phyloP scores from a whole-genome alignment of 2,329 filamentous ascomycete genomes.

The Aspergillus clavatus region DNA sequence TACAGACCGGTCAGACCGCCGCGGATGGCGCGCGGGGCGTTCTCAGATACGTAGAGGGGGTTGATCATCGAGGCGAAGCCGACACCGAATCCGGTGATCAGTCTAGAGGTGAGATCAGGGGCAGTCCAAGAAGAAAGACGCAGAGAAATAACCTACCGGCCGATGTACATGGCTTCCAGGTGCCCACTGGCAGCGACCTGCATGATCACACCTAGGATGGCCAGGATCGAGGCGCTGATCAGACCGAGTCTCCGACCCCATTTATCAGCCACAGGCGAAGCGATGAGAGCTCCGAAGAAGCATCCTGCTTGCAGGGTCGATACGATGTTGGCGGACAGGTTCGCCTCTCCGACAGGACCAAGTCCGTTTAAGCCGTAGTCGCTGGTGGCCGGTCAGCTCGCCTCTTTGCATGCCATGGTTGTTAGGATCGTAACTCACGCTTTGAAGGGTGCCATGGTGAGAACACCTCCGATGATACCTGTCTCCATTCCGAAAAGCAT shows the following conservation, averaged over 20 bases:
- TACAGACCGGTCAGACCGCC: constrained; percentile 58
- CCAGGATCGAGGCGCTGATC: constrained; percentile 53
- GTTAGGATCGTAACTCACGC: constrained; percentile 36
- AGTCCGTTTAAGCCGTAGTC: constrained; percentile 50
- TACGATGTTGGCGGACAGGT: constrained; percentile 63
- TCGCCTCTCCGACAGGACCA: constrained; percentile 42
- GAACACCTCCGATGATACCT: constrained; percentile 63
- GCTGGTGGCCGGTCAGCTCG: constrained; percentile 29
- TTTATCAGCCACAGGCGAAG: constrained; percentile 35
- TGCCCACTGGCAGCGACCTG: constrained; percentile 60
- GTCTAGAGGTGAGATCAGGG: too few relatives aligned
- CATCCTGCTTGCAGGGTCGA: constrained; percentile 67
- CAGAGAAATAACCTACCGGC: constrained; percentile 44
- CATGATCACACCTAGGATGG: constrained; percentile 59
- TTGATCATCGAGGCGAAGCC: constrained; percentile 54
- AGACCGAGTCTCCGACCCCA: constrained; percentile 55
- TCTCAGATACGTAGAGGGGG: constrained; percentile 59
- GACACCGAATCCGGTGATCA: constrained; percentile 51
- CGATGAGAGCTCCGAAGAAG: constrained; percentile 59
- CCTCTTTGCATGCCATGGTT: neutral
- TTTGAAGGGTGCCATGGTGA: constrained; percentile 57
- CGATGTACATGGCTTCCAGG: constrained; percentile 61
- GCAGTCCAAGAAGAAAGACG: neutral
- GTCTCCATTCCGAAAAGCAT: constrained; percentile 64
- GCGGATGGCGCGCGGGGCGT: constrained; percentile 55